Evolutionary conservation across 257 asterid genomes (phyloP).

Genomic region (Solanum sitiens): DNA sequence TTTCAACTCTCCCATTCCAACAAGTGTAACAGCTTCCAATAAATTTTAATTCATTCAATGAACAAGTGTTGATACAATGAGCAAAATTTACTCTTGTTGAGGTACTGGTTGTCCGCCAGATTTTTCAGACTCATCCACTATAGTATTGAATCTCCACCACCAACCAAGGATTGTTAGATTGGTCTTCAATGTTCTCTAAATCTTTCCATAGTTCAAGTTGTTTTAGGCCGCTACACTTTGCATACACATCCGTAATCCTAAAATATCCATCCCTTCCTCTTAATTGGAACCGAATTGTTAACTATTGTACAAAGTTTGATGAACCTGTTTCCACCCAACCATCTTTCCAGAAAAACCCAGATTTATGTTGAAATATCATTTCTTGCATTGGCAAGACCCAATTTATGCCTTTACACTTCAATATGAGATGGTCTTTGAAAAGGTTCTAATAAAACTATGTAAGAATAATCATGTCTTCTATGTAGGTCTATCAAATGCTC

Average conservation of each 20-base stretch:
- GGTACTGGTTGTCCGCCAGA: not conserved
- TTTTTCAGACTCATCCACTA: not conserved
- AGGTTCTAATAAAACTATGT: not conserved
- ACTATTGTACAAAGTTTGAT: no score
- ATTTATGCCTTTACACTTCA: no score
- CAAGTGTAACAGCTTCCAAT: not conserved
- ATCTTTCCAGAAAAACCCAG: not conserved
- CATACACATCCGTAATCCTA: not conserved
- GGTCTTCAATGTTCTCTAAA: no score
- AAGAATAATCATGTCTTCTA: not conserved
- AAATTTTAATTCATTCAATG: not conserved
- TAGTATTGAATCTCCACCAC: not conserved
- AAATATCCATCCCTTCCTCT: accelerated
- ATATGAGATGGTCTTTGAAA: not conserved
- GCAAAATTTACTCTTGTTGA: no score
- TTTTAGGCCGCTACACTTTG: not conserved
- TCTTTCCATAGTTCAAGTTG: not conserved
- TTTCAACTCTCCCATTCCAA: no score
- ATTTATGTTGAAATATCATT: no score
- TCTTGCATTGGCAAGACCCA: not conserved
- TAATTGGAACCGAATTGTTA: no score
- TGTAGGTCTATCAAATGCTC: not conserved
- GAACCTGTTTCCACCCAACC: not conserved
- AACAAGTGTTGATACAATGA: no score
- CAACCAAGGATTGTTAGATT: not conserved